These are phyloP conservation scores for Tylopilus felleus DNA, from an alignment of 768 basidiomycete genomes.

Conservation along the genomic window DNA sequence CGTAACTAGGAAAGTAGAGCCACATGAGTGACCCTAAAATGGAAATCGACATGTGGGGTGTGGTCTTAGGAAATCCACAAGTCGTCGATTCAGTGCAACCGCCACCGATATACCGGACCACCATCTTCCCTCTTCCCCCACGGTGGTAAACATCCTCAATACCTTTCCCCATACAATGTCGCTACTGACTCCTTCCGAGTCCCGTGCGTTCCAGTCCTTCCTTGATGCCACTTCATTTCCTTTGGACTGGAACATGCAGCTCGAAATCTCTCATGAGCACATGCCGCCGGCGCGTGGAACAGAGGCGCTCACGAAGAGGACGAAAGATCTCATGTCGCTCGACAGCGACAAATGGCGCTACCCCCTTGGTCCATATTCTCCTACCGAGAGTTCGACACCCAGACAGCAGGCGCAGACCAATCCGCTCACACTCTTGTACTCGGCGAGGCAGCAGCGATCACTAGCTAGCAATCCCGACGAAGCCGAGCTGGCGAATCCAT, in stretches of 20 bases:
- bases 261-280: constrained; percentile 39
- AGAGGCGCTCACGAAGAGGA: constrained; percentile 71
- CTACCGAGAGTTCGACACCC: constrained; percentile 7
- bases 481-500: constrained; percentile 1
- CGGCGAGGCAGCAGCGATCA: constrained; percentile 19
- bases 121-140: neutral
- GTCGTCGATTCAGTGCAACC: neutral
- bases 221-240: constrained; percentile 46
- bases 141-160: neutral
- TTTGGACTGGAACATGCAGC: constrained; percentile 47
- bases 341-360: constrained; percentile 44
- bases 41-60: constrained; percentile 25
- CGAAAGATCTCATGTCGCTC: constrained; percentile 79
- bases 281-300: constrained; percentile 51
- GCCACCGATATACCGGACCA: neutral
- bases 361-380: constrained; percentile 19
- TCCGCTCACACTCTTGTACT: constrained; percentile 14
- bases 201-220: constrained; percentile 66
- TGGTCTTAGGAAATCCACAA: constrained; percentile 18
- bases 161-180: constrained; percentile 40
- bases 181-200: constrained; percentile 64
- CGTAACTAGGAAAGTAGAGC: constrained; percentile 5
- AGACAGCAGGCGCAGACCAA: constrained; percentile 19
- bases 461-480: constrained; percentile 7
- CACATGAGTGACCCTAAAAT: constrained; percentile 19